Conservation (phyloP, 768 basidiomycete species). For the Antrodiella citrinella region DNA sequence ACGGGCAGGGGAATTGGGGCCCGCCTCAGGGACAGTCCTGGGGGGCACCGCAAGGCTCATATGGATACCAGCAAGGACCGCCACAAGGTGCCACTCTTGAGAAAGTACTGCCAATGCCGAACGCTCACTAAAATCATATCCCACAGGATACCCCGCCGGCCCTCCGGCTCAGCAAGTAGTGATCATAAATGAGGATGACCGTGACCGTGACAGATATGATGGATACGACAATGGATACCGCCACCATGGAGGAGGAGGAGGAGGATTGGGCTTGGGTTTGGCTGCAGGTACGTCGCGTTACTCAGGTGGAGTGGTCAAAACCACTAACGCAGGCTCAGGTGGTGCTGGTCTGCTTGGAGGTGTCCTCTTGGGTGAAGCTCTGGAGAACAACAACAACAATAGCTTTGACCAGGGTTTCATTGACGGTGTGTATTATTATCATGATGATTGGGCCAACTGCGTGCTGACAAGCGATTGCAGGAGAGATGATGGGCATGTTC, state of each 20-base stretch:
- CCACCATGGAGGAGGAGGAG: conserved; percentile 7
- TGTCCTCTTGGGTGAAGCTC: conserved; percentile 31
- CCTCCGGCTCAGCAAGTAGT: background rate
- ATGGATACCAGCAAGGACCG: conserved; percentile 12
- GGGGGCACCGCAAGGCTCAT: conserved; percentile 11
- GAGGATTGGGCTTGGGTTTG: conserved; percentile 44
- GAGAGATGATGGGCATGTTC: background rate
- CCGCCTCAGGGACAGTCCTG: conserved; percentile 13
- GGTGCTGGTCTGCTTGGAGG: conserved; percentile 66
- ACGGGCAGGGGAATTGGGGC: conserved; percentile 15
- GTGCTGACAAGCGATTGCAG: background rate
- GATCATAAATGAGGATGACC: too few species aligned
- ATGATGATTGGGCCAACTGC: background rate
- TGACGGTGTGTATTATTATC: background rate
- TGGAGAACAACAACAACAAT: background rate
- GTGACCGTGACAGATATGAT: conserved; percentile 30
- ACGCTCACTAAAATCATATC: too few species aligned
- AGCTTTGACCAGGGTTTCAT: background rate
- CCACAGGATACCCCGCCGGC: background rate
- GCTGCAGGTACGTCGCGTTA: conserved; percentile 32
- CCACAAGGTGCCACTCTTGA: too few species aligned
- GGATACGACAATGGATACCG: too few species aligned
- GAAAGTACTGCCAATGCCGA: too few species aligned
- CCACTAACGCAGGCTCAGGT: conserved; percentile 32
- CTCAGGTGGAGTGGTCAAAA: background rate